phyloP scores from a whole-genome alignment of 148 eudicot species.

The Persicaria maculosa region DNA sequence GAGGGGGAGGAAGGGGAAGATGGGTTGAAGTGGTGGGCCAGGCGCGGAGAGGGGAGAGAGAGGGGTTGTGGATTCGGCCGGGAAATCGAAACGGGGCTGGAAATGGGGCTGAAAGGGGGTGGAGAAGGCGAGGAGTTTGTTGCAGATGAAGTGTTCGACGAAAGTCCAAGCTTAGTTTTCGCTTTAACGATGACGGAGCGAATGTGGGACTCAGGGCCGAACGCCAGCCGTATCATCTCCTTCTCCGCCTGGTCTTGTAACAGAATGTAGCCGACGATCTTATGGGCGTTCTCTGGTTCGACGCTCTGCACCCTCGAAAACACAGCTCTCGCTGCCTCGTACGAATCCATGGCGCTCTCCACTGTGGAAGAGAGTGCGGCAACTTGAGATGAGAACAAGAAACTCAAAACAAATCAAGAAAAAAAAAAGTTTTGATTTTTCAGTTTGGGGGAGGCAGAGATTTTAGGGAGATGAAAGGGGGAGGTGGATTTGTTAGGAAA shows the following conservation, averaged over 20 bases:
- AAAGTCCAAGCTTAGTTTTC: slow-evolving; percentile 33
- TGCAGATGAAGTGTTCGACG: slow-evolving; percentile 40
- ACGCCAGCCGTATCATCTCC: slow-evolving; percentile 67
- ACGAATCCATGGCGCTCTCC: slow-evolving; percentile 44
- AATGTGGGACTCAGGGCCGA: slow-evolving; percentile 43
- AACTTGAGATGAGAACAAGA: slow-evolving; percentile 9
- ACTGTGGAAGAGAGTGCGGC: too few relatives aligned
- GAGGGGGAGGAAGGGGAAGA: slow-evolving; percentile 50
- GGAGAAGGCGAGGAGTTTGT: slow-evolving; percentile 17
- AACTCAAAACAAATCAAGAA: not conserved
- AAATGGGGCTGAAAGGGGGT: slow-evolving; percentile 10
- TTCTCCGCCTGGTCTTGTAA: slow-evolving; percentile 53
- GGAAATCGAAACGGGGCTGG: slow-evolving; percentile 36
- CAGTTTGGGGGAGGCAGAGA: slow-evolving; percentile 10
- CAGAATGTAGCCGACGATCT: slow-evolving; percentile 60
- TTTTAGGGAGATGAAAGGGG: slow-evolving; percentile 11
- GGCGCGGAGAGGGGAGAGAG: slow-evolving; percentile 33
- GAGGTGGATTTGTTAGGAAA: slow-evolving; percentile 7
- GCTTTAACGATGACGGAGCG: slow-evolving; percentile 42
- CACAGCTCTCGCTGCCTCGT: slow-evolving; percentile 51
- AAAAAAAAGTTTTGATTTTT: slow-evolving; percentile 4
- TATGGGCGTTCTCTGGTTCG: slow-evolving; percentile 76
- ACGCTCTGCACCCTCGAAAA: slow-evolving; percentile 43
- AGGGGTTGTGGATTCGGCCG: slow-evolving; percentile 45
- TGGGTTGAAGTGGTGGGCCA: slow-evolving; percentile 37